Evolutionary conservation across 1,139 yeast species (phyloP), one percentile per base, ranked within the genome.

Genomic region (Pichia sp.): DNA sequence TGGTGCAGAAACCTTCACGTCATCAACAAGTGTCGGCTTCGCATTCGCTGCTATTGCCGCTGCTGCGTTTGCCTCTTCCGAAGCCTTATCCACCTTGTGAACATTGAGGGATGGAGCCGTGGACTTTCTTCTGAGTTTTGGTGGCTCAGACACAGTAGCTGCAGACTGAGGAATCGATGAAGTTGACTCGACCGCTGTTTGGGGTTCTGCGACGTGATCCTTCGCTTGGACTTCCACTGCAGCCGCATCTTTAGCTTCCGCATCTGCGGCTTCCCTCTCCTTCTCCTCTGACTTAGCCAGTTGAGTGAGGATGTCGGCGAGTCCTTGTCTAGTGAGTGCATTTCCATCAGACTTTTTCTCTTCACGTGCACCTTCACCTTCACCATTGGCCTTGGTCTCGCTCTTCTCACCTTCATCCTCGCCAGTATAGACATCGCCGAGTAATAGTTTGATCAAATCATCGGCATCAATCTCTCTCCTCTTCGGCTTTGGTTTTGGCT

Each of bases 1-100:
- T 7, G 73, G 71, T 33, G 64, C 63, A 8, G 74, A 68, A 11
- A 69, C 62, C 49, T 68, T 65, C 23, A 66, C 39, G 27, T 40
- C 43, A 8, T 35, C 28, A 23, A 33, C 38, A 25, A 33, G 29
- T 9, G 27, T 21, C 5, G 36, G 34, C 22, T 32, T 32, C 6
- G 27, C 5, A 14, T 14, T 12, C 3, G 14, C 27, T 14, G 2
- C 18, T 13, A 14, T 6, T 9, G 1, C 16, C 16, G 14, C 18
- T 7, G 13, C 20, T 9, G 16, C 28, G 19, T 30, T 12, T 26
- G n/a, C 11, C 7, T 36, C 40, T 28, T 41, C 35, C n/a, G n/a
- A n/a, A 20, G 37, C 43, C 18, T 41, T 39, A 60, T 55, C 35
- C 51, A 51, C 27, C 65, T 65, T 15, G 61, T 48, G 39, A 60